phyloP scores from a whole-genome alignment of 345 rosid genomes.

The Rhodamnia rubescens region DNA sequence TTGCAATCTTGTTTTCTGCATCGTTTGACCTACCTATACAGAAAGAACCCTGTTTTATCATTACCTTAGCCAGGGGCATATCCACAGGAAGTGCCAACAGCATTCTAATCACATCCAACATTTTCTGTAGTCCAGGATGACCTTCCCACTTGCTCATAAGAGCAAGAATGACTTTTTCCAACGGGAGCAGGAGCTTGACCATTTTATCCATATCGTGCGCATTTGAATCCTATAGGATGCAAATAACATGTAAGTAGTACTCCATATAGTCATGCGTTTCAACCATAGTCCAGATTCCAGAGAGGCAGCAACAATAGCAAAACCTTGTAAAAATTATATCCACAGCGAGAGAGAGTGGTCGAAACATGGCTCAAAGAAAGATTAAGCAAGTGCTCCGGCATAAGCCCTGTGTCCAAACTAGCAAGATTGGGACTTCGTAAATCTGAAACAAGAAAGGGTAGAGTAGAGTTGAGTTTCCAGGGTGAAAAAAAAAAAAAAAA shows the following conservation, averaged over 20 bases:
- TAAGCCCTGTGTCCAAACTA: conserved; percentile 61
- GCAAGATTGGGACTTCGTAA: conserved; percentile 46
- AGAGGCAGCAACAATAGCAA: not conserved
- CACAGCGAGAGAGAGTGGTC: conserved; percentile 18
- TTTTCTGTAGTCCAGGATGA: conserved; percentile 69
- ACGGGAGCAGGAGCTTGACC: conserved; percentile 48
- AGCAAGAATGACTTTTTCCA: conserved; percentile 29
- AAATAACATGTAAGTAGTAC: not conserved
- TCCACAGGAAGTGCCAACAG: conserved; percentile 59
- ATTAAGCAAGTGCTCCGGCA: conserved; percentile 75
- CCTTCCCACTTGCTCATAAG: conserved; percentile 68
- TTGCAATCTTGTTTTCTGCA: not conserved
- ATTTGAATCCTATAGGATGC: conserved; percentile 51
- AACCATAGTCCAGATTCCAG: not conserved
- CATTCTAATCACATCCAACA: conserved; percentile 56
- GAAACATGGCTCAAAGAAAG: conserved; percentile 55
- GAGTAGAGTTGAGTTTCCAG: not conserved
- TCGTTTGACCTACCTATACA: not conserved
- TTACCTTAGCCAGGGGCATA: conserved; percentile 88
- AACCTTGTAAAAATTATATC: conserved; percentile 92
- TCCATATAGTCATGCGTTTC: not conserved
- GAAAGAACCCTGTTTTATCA: not conserved
- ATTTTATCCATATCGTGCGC: conserved; percentile 57
- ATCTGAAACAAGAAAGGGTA: conserved; percentile 21
- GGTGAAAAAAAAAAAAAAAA: not conserved